phyloP scores from a whole-genome alignment of 768 basidiomycete species.

The Pleurotus platypus region DNA sequence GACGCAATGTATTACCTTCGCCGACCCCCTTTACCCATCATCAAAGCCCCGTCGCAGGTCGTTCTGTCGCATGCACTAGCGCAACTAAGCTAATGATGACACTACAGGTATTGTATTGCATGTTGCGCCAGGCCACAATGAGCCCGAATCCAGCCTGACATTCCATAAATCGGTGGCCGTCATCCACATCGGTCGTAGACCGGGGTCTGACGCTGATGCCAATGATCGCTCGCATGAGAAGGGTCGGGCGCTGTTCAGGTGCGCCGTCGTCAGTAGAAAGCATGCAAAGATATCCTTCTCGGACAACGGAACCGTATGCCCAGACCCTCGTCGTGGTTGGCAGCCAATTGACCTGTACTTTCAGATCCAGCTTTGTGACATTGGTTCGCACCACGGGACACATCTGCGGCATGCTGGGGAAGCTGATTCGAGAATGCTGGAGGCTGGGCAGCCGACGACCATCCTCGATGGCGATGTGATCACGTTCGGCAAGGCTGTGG shows the following conservation, averaged over 20 bases:
- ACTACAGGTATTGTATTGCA: slow-evolving; percentile 54
- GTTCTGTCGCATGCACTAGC: slow-evolving; percentile 7
- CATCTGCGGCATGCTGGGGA: slow-evolving; percentile 57
- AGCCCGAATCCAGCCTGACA: slow-evolving; percentile 40
- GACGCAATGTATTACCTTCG: slow-evolving; percentile 16
- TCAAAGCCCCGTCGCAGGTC: slow-evolving; percentile 41
- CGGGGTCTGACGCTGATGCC: slow-evolving; percentile 43
- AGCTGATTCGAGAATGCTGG: slow-evolving; percentile 40
- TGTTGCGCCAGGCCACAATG: slow-evolving; percentile 44
- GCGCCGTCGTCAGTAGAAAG: slow-evolving; percentile 74
- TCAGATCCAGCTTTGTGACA: slow-evolving; percentile 46
- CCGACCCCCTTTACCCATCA: slow-evolving; percentile 22
- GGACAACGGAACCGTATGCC: slow-evolving; percentile 60
- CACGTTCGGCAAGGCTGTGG: slow-evolving; percentile 78
- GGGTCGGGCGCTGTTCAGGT: slow-evolving; percentile 62
- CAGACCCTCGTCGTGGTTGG: not conserved
- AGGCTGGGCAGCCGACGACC: slow-evolving; percentile 50
- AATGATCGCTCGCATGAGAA: slow-evolving; percentile 28
- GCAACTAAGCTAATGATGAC: slow-evolving; percentile 2
- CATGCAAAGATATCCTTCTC: slow-evolving; percentile 78
- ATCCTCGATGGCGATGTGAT: slow-evolving; percentile 67
- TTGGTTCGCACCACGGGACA: slow-evolving; percentile 75
- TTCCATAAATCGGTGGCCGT: slow-evolving; percentile 51
- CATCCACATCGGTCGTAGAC: slow-evolving; percentile 67
- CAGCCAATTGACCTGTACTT: slow-evolving; percentile 14